Conservation (phyloP, 1,284 basidiomycete species). For the Rhizoctonia solani region DNA sequence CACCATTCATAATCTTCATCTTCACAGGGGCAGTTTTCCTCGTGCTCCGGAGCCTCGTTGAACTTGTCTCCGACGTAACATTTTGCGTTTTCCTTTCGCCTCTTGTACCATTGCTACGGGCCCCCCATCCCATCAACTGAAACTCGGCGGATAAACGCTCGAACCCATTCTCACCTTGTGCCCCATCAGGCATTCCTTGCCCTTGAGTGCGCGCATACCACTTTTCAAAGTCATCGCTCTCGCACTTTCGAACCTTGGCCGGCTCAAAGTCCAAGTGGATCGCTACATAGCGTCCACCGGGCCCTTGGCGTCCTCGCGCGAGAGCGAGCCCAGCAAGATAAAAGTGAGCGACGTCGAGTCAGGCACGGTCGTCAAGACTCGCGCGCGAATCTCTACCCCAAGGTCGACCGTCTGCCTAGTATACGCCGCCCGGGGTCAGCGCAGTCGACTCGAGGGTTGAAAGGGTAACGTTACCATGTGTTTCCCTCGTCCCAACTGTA, state of each 20-base stretch:
- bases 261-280: slow-evolving; percentile 85
- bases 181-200: slow-evolving; percentile 88
- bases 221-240: slow-evolving; percentile 75
- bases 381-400: slow-evolving; percentile 73
- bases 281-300: slow-evolving; percentile 67
- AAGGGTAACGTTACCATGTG: slow-evolving; percentile 67
- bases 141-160: too few relatives aligned
- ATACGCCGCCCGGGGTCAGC: too few relatives aligned
- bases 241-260: slow-evolving; percentile 71
- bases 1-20: slow-evolving; percentile 96
- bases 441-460: background rate
- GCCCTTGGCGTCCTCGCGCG: slow-evolving; percentile 63
- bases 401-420: slow-evolving; percentile 72
- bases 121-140: too few relatives aligned
- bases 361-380: slow-evolving; percentile 79
- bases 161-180: slow-evolving; percentile 65
- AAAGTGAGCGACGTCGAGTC: slow-evolving; percentile 96
- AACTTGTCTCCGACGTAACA: slow-evolving; percentile 96
- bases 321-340: slow-evolving; percentile 77
- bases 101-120: slow-evolving; percentile 85
- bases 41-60: slow-evolving; percentile 78
- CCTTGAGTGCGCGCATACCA: slow-evolving; percentile 81
- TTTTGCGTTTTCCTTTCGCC: slow-evolving; percentile 81
- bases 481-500: slow-evolving; percentile 88
- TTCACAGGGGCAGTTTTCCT: slow-evolving; percentile 82